Base-by-base conservation (phyloP, 805 yeast genomes). In the Spathaspora gorwiae region DNA sequence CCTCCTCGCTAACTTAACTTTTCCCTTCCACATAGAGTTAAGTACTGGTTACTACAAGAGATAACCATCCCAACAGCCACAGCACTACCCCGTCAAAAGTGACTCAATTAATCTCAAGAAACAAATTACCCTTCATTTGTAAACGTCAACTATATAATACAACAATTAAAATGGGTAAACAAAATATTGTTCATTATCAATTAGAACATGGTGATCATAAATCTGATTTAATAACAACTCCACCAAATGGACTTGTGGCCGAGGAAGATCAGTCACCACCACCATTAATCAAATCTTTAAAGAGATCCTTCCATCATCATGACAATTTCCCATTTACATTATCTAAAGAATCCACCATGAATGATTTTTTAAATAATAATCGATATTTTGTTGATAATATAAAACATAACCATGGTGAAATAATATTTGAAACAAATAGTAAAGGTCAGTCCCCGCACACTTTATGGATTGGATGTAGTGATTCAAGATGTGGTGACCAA, bases 401-500 rank as follows among this genome's bases (percentile, higher is more conserved):
- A 48, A 72, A 72, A 44, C 62, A 65, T 19, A 65, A 71, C 40
- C 76, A 80, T 55, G 84, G 89, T 0, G 72, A 54, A 32, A 54
- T 74, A 39, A 65, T 87, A 8, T 75, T 86, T 59, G 79, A 78
- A 35, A 54, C 67, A 49, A 87, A 88, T 55, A 90, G 83, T 1
- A 71, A 79, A 56, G 97, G 97, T 42, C 97, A 90, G 66, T 61
- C 79, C n/a, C 98, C 98, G 14, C 94, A 88, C 65, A 88, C 96
- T 4, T 68, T 92, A 40, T 90, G 96, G 90, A 84, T 90, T 48
- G 96, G 97, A 3, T 90, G 98, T 61, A 83, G 95, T 3, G 98
- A 90, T 62, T 87, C 96, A 2, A 80, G 98, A 55, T 84, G 87
- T 46, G 86, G 90, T 52, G 97, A 90, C 60, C 73, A 76, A 37